These are phyloP conservation scores for Xylariaceae sp. DNA, from an alignment of 2,329 filamentous ascomycete genomes.

Conservation along the genomic window DNA sequence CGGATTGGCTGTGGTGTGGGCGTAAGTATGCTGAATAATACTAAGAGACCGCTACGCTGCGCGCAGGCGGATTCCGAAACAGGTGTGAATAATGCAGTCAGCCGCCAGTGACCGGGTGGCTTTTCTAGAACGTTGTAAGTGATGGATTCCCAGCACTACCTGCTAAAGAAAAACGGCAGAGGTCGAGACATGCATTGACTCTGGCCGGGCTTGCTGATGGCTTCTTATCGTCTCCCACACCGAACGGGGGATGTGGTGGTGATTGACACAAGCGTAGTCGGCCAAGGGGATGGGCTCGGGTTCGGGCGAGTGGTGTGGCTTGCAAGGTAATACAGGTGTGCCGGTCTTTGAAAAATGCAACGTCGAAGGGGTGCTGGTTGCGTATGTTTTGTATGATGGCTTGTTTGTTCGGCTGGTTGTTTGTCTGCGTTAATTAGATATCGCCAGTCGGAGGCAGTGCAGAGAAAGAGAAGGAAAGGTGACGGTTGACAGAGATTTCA, in stretches of 20 bases:
- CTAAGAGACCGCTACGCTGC: not conserved
- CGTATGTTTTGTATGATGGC: not conserved
- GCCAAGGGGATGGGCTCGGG: not conserved
- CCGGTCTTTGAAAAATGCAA: not conserved
- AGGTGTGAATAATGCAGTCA: slow-evolving; percentile 5
- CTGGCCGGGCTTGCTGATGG: not conserved
- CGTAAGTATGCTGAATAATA: slow-evolving; percentile 8
- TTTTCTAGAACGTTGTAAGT: not conserved
- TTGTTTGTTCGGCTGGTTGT: not conserved
- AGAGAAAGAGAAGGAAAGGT: not conserved
- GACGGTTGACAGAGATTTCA: not conserved
- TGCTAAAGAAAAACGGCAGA: not conserved
- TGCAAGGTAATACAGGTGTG: not conserved
- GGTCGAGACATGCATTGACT: too few species aligned
- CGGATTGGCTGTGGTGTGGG: slow-evolving; percentile 5
- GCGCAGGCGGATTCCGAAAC: slow-evolving; percentile 4
- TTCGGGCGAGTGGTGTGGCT: not conserved
- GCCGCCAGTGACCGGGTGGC: not conserved
- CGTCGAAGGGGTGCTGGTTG: not conserved
- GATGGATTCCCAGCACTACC: not conserved
- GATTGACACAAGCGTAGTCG: not conserved
- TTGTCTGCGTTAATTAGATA: not conserved
- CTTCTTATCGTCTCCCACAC: not conserved
- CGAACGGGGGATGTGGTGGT: not conserved
- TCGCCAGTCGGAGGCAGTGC: not conserved